A percentile compares a stretch with the other conserved stretches of the same genome.
These are phyloP conservation scores for Boletus reticulatus DNA, from an alignment of 768 basidiomycete genomes.

Conservation along the genomic window DNA sequence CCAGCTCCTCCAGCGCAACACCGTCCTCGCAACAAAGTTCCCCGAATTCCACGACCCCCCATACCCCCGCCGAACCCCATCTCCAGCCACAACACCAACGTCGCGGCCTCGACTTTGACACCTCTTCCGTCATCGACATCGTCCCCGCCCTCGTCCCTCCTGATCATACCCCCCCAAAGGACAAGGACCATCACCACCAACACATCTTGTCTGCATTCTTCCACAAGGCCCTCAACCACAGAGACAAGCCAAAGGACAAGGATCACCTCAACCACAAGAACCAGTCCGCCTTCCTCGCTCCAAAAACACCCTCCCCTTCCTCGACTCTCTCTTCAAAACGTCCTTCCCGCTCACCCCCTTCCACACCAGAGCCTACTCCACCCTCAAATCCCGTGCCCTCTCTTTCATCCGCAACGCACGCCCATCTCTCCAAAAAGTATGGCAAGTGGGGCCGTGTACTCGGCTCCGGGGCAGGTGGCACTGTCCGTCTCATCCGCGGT, in stretches of 20 bases:
- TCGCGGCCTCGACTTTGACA: slow-evolving; percentile 36
- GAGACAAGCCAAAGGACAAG: slow-evolving; percentile 23
- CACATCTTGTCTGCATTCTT: slow-evolving; percentile 33
- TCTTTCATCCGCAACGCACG: slow-evolving; percentile 79
- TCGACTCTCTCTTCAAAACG: slow-evolving; percentile 26
- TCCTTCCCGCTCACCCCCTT: slow-evolving; percentile 27
- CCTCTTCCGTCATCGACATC: slow-evolving; percentile 30
- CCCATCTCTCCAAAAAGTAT: slow-evolving; percentile 96
- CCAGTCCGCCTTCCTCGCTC: neutral
- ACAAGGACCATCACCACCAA: slow-evolving; percentile 21
- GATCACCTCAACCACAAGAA: slow-evolving; percentile 1
- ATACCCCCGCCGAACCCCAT: slow-evolving; percentile 31
- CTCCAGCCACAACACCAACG: slow-evolving; percentile 36
- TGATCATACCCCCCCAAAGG: slow-evolving; percentile 19
- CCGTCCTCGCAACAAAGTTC: slow-evolving; percentile 28
- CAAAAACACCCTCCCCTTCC: slow-evolving; percentile 35
- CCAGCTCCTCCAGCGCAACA: slow-evolving; percentile 19
- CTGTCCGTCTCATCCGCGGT: slow-evolving; percentile 93
- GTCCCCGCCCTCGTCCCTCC: slow-evolving; percentile 25
- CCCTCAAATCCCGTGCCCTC: slow-evolving; percentile 47
- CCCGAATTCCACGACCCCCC: slow-evolving; percentile 22
- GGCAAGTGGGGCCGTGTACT: slow-evolving; percentile 98
- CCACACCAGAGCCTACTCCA: slow-evolving; percentile 20
- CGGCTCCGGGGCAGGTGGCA: slow-evolving; percentile 97
- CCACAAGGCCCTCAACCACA: slow-evolving; percentile 34